A percentile compares a stretch with the other conserved stretches of the same genome.
These are phyloP conservation scores for Kalmusia sp. DNA, from an alignment of 2,329 filamentous ascomycete species.

Conservation along the genomic window DNA sequence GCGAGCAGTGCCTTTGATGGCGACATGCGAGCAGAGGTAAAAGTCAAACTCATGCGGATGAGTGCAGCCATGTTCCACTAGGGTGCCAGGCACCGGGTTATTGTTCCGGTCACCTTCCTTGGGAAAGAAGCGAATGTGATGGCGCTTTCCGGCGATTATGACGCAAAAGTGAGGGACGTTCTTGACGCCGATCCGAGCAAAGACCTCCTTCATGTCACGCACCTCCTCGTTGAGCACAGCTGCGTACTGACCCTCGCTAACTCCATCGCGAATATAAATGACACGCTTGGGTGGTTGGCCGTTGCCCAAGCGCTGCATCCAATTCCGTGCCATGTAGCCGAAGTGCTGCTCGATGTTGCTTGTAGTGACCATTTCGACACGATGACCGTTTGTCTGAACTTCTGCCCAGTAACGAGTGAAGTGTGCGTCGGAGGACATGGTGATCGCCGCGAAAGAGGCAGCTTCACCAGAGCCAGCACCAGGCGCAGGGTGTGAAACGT, in stretches of 20 bases:
- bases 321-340: constrained; percentile 67
- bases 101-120: constrained; percentile 73
- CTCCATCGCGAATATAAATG: constrained; percentile 93
- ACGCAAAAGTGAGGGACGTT: constrained; percentile 75
- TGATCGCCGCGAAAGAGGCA: constrained; percentile 83
- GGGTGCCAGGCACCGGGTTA: constrained; percentile 84
- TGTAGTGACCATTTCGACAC: constrained; percentile 77
- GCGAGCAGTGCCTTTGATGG: constrained; percentile 92
- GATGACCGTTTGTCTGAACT: constrained; percentile 82
- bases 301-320: constrained; percentile 64
- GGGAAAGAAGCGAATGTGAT: constrained; percentile 93
- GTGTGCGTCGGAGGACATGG: constrained; percentile 77
- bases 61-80: constrained; percentile 90
- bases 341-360: constrained; percentile 73
- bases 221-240: constrained; percentile 84
- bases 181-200: constrained; percentile 53
- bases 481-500: constrained; percentile 84
- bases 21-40: constrained; percentile 73
- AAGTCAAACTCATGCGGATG: constrained; percentile 93
- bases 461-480: constrained; percentile 56
- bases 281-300: constrained; percentile 73
- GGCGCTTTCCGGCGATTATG: constrained; percentile 89
- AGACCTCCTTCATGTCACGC: constrained; percentile 68
- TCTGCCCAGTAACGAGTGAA: constrained; percentile 77
- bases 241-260: constrained; percentile 84